Conservation (phyloP, 2,329 filamentous ascomycete genomes). For the Aspergillus sp. region DNA sequence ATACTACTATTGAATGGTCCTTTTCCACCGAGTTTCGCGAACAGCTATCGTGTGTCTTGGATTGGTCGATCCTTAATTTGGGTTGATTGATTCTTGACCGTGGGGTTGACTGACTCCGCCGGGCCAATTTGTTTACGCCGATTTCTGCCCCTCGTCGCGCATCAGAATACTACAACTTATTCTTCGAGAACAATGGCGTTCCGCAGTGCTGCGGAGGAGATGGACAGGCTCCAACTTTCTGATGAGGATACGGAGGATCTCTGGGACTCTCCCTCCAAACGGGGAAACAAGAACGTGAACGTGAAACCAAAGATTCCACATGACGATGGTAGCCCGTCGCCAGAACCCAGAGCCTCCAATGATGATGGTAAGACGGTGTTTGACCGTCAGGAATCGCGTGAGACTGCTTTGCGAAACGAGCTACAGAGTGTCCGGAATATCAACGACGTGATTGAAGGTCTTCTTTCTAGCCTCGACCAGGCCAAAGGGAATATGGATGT, state of each 20-base stretch:
- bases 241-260: slow-evolving; percentile 52
- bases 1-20: too few relatives aligned
- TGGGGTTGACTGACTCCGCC: not conserved
- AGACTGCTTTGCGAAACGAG: slow-evolving; percentile 69
- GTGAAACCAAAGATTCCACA: slow-evolving; percentile 26
- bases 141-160: not conserved
- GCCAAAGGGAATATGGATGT: slow-evolving; percentile 47
- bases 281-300: slow-evolving; percentile 27
- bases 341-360: slow-evolving; percentile 30
- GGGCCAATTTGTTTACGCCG: not conserved
- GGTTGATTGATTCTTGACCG: not conserved
- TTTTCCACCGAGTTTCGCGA: not conserved
- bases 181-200: slow-evolving; percentile 20
- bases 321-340: slow-evolving; percentile 27
- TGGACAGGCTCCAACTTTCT: slow-evolving; percentile 47
- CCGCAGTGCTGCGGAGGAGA: slow-evolving; percentile 39
- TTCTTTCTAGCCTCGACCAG: slow-evolving; percentile 39
- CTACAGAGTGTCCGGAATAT: slow-evolving; percentile 76
- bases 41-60: not conserved
- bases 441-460: slow-evolving; percentile 73
- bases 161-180: not conserved
- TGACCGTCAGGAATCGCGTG: slow-evolving; percentile 61
- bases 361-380: slow-evolving; percentile 45
- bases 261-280: slow-evolving; percentile 51
- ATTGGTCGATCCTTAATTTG: not conserved